Conservation (phyloP, 768 basidiomycete genomes). For the Xanthoconium purpureum region DNA sequence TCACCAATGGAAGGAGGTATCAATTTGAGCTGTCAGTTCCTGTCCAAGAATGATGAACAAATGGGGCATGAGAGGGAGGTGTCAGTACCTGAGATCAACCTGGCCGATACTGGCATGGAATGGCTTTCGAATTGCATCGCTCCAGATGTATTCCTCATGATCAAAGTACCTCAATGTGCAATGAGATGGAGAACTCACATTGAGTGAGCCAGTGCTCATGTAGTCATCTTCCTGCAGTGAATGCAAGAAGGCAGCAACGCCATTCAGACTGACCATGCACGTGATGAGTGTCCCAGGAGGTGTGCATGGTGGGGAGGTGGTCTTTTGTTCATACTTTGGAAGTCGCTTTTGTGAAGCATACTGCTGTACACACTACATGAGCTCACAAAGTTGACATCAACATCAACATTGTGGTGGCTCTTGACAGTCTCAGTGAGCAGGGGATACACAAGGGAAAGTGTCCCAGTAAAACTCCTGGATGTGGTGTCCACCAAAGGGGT, state of each 20-base stretch:
- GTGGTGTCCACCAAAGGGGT: conserved; percentile 99
- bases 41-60: conserved; percentile 22
- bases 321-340: conserved; percentile 38
- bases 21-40: conserved; percentile 40
- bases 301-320: conserved; percentile 17
- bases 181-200: conserved; percentile 8
- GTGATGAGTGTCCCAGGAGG: conserved; percentile 22
- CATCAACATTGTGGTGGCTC: conserved; percentile 96
- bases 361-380: conserved; percentile 92
- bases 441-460: conserved; percentile 97
- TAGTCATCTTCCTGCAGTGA: conserved; percentile 29
- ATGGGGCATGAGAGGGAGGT: conserved; percentile 13
- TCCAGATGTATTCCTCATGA: conserved; percentile 44
- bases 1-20: conserved; percentile 50
- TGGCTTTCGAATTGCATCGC: conserved; percentile 40
- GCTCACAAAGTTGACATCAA: conserved; percentile 97
- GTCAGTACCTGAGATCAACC: conserved; percentile 52
- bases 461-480: conserved; percentile 99
- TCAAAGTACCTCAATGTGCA: conserved; percentile 23
- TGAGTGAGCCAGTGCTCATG: conserved; percentile 6
- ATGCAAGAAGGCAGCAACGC: conserved; percentile 8
- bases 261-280: conserved; percentile 14
- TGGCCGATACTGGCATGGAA: conserved; percentile 48
- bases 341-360: conserved; percentile 84
- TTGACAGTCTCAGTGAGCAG: conserved; percentile 83